Evolutionary conservation across 2,329 filamentous ascomycete species (phyloP), one percentile per base, ranked within the genome.

Genomic region (Colletotrichum horii): DNA sequence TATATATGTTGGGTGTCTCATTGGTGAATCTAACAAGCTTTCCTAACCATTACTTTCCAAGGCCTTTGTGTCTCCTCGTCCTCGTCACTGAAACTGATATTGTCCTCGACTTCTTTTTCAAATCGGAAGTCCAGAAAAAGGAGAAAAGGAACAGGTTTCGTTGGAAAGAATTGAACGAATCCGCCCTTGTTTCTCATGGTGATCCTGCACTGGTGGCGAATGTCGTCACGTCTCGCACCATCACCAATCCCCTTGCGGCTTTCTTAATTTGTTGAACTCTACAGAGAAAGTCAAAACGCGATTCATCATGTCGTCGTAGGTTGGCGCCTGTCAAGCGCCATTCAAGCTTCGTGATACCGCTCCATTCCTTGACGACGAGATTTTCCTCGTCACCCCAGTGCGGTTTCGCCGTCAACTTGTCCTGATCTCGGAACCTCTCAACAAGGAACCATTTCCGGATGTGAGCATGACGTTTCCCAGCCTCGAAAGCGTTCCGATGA

Each of bases 151-250:
- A 8, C 6, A 2, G 6, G 28, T 8, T 28, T 2, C 6, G 8
- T 7, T 28, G 28, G 8, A 28, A 28, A 28, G 6, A 28, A 28
- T 8, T 2, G 8, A 28, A 6, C 8, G 28, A 28, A 28, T 34
- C 5, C 12, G 5, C 1, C 12, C 4, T 34, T 0, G 1, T 2
- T 5, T 1, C 12, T 14, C 5, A 34, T 34, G 12, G 2, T 16
- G 34, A 36, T 4, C 6, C 15, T 36, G 15, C 14, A 4, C 34
- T 7, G 2, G 7, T 8, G 15, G 34, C 15, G 16, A 36, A 36
- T 6, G 34, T 4, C 34, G 6, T 15, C 34, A 3, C 3, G 6
- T 36, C 34, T 36, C 34, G 34, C 9, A 62, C 19, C 8, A 66
- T n/a, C 14, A 66, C 26, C 11, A 0, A 6, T 12, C 38, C 64